Base-by-base conservation (phyloP, 257 asterid species). In the Solanum chiquidenum region DNA sequence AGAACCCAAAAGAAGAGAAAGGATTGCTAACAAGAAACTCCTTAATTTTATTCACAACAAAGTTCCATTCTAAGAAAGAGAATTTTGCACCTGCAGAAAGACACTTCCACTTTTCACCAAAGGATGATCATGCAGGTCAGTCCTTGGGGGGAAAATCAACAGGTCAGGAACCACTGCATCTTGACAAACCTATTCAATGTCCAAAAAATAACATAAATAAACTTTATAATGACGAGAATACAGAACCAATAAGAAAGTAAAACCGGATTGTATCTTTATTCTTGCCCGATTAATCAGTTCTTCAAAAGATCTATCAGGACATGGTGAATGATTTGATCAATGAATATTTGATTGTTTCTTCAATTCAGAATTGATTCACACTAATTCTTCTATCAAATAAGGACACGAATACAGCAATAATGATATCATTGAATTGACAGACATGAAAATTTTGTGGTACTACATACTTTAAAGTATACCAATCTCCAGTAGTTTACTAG, bases 91-190 rank as follows among this genome's bases (percentile, higher is more conserved):
- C 98, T 97, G 99, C 94, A 97, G 83, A 91, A 97, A 91, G 83
- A 94, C 88, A 87, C 92, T 93, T 91, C 98, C 98, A 89, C 87
- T 92, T 85, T 37, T 68, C 34, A 96, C 97, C 87, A 95, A 94
- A 82, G 96, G 98, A 90, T 97, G 99, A 44, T 94, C 91, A 91
- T 97, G 99, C 90, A 97, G 91, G 92, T 95, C 98, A 80, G 98
- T 92, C 88, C 97, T 95, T 44, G 98, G 98, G 71, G 99, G 99
- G 74, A 94, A 94, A 88, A 93, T 75, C 86, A 97, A 89, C 89
- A 97, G 91, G 88, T 93, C 98, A 42, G 95, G 98, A 49, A 97
- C 95, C 68, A 91, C 87, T 89, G 92, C 98, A 93, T 97, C 99
- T 93, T 89, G 90, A 72, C 83, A 85, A 83, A 97, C 98, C 98